Base-by-base conservation (phyloP, 306 rosid genomes). In the Acacia crassicarpa region DNA sequence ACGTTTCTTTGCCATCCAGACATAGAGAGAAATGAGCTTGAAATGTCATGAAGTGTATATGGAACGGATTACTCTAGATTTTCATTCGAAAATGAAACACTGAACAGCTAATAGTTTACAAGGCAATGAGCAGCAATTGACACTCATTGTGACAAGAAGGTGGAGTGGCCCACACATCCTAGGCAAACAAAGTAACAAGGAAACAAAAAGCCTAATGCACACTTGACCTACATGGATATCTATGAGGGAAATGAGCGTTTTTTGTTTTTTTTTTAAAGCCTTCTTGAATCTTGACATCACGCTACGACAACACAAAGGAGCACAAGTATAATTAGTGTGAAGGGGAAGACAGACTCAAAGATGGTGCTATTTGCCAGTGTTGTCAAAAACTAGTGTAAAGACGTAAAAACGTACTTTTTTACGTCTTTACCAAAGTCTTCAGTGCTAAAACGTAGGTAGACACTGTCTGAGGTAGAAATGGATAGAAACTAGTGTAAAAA, bases 1-100 rank as follows among this genome's bases (percentile, higher is more conserved):
- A 54, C 61, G 1, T 2, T 4, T 22, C 15, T 0, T 4, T 22
- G 14, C 32, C 33, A 4, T 62, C 2, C 5, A 63, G 40, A 63
- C 41, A 11, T 22, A 0, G 8, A 15, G 22, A 30, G 15, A 9
- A 38, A 67, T 33, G 27, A 67, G 10, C 20, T 67, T 38, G 15
- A 9, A 38, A 67, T 67, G 72, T 65, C 22, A 30, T 30, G 11
- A 65, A 2, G 11, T 35, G 45, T 66, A 33, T 12, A 19, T 33
- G 5, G 23, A 54, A 1, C 1, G 15, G 13, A 61, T 12, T 4
- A 25, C 32, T 33, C 4, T 9, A 19, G 67, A 84, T 33, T 72
- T 68, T 33, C 46, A 77, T 66, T 38, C 67, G 56, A 72, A 67
- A 72, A 46, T 38, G 76, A 72, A 69, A 75, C 66, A 19, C 49